phyloP scores from a whole-genome alignment of 345 rosid species.

The Arabidopsis suecica region DNA sequence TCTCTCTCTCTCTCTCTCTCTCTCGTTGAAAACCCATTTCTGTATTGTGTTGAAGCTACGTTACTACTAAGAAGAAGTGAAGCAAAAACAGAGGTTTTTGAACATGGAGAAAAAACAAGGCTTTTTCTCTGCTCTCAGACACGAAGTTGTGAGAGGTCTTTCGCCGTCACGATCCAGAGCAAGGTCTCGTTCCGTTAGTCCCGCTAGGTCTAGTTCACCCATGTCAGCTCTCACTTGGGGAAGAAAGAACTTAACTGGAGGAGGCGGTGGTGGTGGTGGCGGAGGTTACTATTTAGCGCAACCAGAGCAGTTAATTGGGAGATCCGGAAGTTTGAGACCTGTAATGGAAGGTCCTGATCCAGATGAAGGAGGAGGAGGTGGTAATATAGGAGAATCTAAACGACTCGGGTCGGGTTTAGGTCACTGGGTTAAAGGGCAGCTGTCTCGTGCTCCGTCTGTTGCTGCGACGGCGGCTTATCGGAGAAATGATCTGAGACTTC shows the following conservation, averaged over 20 bases:
- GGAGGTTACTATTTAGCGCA: conserved; percentile 47
- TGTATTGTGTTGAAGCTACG: background rate
- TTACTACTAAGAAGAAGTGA: background rate
- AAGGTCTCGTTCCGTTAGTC: conserved; percentile 68
- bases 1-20: conserved; percentile 2
- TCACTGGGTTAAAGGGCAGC: conserved; percentile 87
- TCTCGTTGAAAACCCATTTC: background rate
- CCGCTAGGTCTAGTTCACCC: conserved; percentile 62
- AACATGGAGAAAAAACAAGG: conserved; percentile 90
- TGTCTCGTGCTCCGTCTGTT: conserved; percentile 66
- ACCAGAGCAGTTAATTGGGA: conserved; percentile 60
- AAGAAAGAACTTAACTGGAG: conserved; percentile 44
- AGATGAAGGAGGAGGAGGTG: conserved; percentile 55
- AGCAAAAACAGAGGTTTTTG: background rate
- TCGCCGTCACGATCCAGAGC: conserved; percentile 85
- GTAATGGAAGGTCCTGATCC: conserved; percentile 97
- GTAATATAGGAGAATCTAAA: conserved; percentile 55
- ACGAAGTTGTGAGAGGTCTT: conserved; percentile 80
- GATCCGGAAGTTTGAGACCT: conserved; percentile 81
- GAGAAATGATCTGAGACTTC: conserved; percentile 76
- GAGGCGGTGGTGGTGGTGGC: conserved; percentile 24
- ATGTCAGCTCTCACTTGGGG: conserved; percentile 58
- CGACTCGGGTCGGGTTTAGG: conserved; percentile 74
- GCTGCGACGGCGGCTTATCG: conserved; percentile 51
- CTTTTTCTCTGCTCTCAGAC: conserved; percentile 83